These are phyloP conservation scores for Rhodamnia argentea DNA, from an alignment of 345 rosid species.

Conservation along the genomic window DNA sequence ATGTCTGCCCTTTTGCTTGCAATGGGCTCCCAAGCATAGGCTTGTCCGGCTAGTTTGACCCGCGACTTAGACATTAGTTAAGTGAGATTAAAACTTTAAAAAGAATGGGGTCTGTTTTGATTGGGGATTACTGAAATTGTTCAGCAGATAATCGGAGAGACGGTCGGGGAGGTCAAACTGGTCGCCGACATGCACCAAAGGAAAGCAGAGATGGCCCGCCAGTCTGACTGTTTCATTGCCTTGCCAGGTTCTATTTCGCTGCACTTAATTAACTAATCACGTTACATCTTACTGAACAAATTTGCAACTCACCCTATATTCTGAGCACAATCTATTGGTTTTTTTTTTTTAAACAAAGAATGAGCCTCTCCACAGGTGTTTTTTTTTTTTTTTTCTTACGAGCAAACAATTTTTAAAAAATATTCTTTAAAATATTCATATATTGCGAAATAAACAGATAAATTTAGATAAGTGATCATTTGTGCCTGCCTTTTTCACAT, in stretches of 20 bases:
- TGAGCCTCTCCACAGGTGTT: background rate
- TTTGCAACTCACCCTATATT: background rate
- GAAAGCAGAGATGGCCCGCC: slow-evolving; percentile 44
- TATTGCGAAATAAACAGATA: background rate
- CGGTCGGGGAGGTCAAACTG: slow-evolving; percentile 37
- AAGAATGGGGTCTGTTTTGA: background rate
- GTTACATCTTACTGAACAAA: background rate
- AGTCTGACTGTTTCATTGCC: slow-evolving; percentile 40
- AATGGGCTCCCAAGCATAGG: background rate
- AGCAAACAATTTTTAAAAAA: no score
- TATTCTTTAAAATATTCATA: no score
- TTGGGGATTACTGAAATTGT: background rate
- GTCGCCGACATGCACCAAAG: slow-evolving; percentile 44
- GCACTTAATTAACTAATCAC: background rate
- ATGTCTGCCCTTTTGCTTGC: background rate
- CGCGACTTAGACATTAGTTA: background rate
- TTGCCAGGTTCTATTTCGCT: slow-evolving; percentile 20
- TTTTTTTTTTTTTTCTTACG: background rate
- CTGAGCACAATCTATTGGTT: background rate
- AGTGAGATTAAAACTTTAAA: no score
- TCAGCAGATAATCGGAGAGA: slow-evolving; percentile 57
- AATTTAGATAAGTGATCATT: no score
- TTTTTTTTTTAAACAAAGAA: background rate
- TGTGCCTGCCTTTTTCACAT: background rate
- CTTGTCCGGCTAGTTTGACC: background rate